phyloP scores from a whole-genome alignment of 805 yeast genomes.

The Tetrapisispora nanseiensis region DNA sequence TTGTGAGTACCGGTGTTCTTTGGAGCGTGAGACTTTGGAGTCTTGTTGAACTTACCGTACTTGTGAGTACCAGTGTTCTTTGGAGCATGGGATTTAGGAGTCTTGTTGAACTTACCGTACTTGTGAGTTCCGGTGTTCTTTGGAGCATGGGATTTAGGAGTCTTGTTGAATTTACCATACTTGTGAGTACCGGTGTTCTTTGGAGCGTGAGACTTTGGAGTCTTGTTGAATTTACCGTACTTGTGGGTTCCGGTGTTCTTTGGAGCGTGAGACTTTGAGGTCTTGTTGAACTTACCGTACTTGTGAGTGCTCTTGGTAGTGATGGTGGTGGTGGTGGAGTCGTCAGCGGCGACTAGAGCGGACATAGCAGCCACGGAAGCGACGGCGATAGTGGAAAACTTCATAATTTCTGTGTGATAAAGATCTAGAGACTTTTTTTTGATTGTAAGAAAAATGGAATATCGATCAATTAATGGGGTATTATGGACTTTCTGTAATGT shows the following conservation, averaged over 20 bases:
- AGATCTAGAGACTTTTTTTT: too few species aligned
- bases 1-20: slow-evolving; percentile 43
- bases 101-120: slow-evolving; percentile 44
- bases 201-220: slow-evolving; percentile 24
- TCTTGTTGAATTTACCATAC: slow-evolving; percentile 43
- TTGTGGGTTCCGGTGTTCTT: slow-evolving; percentile 42
- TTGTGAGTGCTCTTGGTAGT: slow-evolving; percentile 40
- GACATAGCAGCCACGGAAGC: slow-evolving; percentile 34
- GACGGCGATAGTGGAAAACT: slow-evolving; percentile 34
- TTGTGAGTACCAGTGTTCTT: slow-evolving; percentile 40
- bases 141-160: slow-evolving; percentile 28
- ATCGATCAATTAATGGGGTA: too few species aligned
- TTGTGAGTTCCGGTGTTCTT: slow-evolving; percentile 40
- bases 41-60: slow-evolving; percentile 42
- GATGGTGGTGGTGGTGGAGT: slow-evolving; percentile 22
- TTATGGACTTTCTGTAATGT: too few species aligned
- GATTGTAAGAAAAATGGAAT: too few species aligned
- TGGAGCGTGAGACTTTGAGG: slow-evolving; percentile 24
- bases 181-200: slow-evolving; percentile 42
- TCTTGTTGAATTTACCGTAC: slow-evolving; percentile 43
- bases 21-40: slow-evolving; percentile 24
- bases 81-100: slow-evolving; percentile 23
- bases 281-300: slow-evolving; percentile 42
- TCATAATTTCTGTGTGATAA: slow-evolving; percentile 30
- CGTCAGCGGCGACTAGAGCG: slow-evolving; percentile 21